Evolutionary conservation across 768 basidiomycete species (phyloP).

Genomic region (Wakefieldia striispora): DNA sequence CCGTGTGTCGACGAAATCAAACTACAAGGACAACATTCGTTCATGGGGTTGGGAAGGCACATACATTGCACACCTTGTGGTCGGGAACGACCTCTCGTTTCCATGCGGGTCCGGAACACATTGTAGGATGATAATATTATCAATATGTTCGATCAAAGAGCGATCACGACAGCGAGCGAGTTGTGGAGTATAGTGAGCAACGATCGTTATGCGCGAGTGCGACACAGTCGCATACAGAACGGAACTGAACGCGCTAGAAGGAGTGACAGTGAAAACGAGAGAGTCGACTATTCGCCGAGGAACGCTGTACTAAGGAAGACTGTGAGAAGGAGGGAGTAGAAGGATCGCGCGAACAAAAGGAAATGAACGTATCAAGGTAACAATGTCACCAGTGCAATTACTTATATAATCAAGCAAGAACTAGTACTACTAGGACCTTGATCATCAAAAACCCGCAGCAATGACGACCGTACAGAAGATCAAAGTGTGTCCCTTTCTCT

Average conservation of each 20-base stretch:
- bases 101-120: slow-evolving; percentile 75
- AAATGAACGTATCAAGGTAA: slow-evolving; percentile 12
- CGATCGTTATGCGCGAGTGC: slow-evolving; percentile 26
- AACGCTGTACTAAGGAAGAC: slow-evolving; percentile 15
- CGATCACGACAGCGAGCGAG: slow-evolving; percentile 24
- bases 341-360: slow-evolving; percentile 5
- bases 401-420: slow-evolving; percentile 3
- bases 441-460: slow-evolving; percentile 1
- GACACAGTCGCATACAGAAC: slow-evolving; percentile 36
- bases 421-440: neutral
- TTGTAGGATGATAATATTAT: slow-evolving; percentile 12
- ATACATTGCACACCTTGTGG: slow-evolving; percentile 72
- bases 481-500: slow-evolving; percentile 47
- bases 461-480: slow-evolving; percentile 94
- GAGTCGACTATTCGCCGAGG: slow-evolving; percentile 10
- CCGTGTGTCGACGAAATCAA: slow-evolving; percentile 92
- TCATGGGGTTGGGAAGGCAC: neutral
- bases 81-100: slow-evolving; percentile 97
- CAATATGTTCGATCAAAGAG: slow-evolving; percentile 11
- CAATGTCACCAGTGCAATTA: slow-evolving; percentile 11
- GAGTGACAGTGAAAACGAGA: slow-evolving; percentile 26
- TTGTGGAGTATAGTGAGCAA: slow-evolving; percentile 20
- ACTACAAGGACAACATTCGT: slow-evolving; percentile 47
- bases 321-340: slow-evolving; percentile 10
- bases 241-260: slow-evolving; percentile 16